phyloP scores from a whole-genome alignment of 306 rosid genomes.

The Dryas octopetala region DNA sequence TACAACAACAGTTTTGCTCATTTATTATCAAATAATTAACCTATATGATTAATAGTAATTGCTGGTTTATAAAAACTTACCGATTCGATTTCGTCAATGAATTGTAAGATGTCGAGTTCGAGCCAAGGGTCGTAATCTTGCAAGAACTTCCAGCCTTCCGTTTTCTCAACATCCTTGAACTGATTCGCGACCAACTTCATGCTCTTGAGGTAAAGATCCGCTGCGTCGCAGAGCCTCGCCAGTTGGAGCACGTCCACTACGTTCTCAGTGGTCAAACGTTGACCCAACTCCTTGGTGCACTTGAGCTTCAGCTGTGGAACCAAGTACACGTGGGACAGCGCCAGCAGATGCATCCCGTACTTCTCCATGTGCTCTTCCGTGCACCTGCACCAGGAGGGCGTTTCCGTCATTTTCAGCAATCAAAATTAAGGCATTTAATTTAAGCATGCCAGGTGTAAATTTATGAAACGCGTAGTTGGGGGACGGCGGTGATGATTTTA shows the following conservation, averaged over 20 bases:
- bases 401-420: conserved; percentile 32
- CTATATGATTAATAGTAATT: too few relatives aligned
- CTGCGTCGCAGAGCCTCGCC: conserved; percentile 85
- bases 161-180: conserved; percentile 67
- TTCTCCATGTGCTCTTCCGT: conserved; percentile 61
- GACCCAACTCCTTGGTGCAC: conserved; percentile 54
- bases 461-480: neutral
- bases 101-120: conserved; percentile 73
- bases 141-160: conserved; percentile 87
- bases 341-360: conserved; percentile 75
- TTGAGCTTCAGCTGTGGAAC: conserved; percentile 77
- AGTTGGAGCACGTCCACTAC: conserved; percentile 88
- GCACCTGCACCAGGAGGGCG: conserved; percentile 44
- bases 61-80: conserved; percentile 24
- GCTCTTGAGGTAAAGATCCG: conserved; percentile 81
- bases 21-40: neutral
- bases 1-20: neutral
- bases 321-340: conserved; percentile 79
- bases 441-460: neutral
- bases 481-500: neutral
- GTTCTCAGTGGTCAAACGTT: conserved; percentile 60
- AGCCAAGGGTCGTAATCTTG: conserved; percentile 77
- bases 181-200: conserved; percentile 56
- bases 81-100: conserved; percentile 83
- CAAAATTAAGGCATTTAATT: too few relatives aligned